Evolutionary conservation across 108 stramenopile species (phyloP), one percentile per base, ranked within the genome.

Genomic region (Skeletonema marinoi): DNA sequence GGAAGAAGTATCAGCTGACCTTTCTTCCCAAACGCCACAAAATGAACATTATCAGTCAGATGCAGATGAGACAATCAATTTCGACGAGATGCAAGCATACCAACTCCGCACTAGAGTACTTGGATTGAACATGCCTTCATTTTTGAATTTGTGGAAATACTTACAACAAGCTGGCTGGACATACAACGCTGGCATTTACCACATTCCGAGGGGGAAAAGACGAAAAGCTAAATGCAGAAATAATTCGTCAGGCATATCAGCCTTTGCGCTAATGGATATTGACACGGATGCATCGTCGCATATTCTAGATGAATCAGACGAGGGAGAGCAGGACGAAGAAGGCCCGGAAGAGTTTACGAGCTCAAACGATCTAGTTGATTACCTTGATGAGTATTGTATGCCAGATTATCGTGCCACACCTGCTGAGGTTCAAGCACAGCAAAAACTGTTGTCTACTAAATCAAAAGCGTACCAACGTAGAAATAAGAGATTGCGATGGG

Each of bases 81-180:
- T 62, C 25, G 63, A 74, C 32, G 80, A 66, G 32, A 39, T 81
- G 44, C 54, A 51, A 62, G 70, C 73, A 32, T 81, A 70, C 19
- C 80, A 81, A 65, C 42, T 81, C 16, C 69, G 74, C 44, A 81
- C 80, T 13, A 81, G 67, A 62, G 65, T 81, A 12, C 65, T 81
- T 30, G 80, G 70, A 48, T 65, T 81, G 61, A 69, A 60, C 16
- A 48, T 69, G 9, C 80, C 80, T 17, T 50, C 74, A 14, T 81
- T 81, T 51, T 58, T 58, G 21, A 60, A 74, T 32, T 35, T 81
- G 33, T 81, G 80, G 80, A 81, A 70, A 65, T 81, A 81, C 60
- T 54, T 81, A 16, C 80, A 75, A 65, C 21, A 56, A 42, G 80
- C 80, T 32, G 80, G 80, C 31, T 81, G 80, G 80, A 81, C 74